Evolutionary conservation across 2,329 filamentous ascomycete genomes (phyloP).

Genomic region (Aureobasidium subglaciale): DNA sequence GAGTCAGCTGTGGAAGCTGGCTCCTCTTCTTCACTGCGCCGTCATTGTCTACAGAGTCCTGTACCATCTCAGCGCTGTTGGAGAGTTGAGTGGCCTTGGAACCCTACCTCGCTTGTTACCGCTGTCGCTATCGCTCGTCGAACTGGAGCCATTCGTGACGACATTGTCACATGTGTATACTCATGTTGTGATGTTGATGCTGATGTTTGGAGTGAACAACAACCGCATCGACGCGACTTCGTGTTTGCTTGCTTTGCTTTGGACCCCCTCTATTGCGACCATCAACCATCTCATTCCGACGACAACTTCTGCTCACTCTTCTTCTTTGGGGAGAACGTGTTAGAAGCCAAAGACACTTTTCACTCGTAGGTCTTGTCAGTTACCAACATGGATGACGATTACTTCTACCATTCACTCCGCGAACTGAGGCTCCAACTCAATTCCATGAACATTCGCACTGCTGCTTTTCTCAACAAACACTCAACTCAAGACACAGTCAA

Average conservation of each 20-base stretch:
- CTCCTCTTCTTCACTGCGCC: constrained; percentile 1
- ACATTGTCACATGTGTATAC: neutral
- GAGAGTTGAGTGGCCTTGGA: constrained; percentile 4
- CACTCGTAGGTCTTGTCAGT: neutral
- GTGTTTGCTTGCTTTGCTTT: constrained; percentile 11
- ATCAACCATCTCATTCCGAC: neutral
- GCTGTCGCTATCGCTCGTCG: neutral
- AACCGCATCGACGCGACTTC: neutral
- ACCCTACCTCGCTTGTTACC: constrained; percentile 7
- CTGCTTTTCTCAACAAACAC: neutral
- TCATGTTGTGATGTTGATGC: constrained; percentile 1
- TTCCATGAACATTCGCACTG: constrained; percentile 9
- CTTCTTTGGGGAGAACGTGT: neutral
- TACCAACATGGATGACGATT: neutral
- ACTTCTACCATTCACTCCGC: neutral
- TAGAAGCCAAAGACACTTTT: neutral
- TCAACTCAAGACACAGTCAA: neutral
- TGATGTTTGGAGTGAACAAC: neutral
- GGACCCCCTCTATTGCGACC: neutral
- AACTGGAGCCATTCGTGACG: constrained; percentile 4
- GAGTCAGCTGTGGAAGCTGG: constrained; percentile 14
- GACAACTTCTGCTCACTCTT: neutral
- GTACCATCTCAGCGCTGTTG: constrained; percentile 14
- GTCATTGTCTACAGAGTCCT: neutral
- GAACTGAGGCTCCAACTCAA: constrained; percentile 8